These are phyloP conservation scores for Candida maltosa DNA, from an alignment of 805 yeast species.

Conservation along the genomic window DNA sequence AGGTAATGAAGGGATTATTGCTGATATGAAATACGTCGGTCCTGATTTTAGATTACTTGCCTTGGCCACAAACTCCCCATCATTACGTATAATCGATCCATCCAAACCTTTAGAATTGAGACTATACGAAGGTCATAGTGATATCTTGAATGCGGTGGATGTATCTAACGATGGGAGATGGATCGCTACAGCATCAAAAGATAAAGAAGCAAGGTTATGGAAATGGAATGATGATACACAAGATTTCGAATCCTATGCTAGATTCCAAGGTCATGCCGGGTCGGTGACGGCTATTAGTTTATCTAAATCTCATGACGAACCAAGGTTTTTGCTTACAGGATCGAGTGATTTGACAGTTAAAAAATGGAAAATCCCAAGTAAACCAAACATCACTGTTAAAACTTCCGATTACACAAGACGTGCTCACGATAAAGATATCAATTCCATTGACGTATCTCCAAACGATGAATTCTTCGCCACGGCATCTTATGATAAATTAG, in stretches of 20 bases:
- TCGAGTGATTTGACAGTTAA: slow-evolving; percentile 83
- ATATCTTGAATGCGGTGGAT: slow-evolving; percentile 78
- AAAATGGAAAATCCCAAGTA: slow-evolving; percentile 73
- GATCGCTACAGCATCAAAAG: slow-evolving; percentile 92
- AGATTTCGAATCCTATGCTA: slow-evolving; percentile 47
- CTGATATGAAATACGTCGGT: slow-evolving; percentile 80
- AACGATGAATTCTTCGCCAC: slow-evolving; percentile 86
- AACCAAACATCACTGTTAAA: slow-evolving; percentile 37
- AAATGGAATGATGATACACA: slow-evolving; percentile 44
- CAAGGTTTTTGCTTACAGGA: slow-evolving; percentile 76
- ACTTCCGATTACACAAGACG: slow-evolving; percentile 84
- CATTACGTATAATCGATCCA: slow-evolving; percentile 71
- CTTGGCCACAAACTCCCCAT: slow-evolving; percentile 91
- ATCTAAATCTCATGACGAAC: slow-evolving; percentile 54
- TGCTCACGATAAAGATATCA: slow-evolving; percentile 96
- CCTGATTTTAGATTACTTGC: slow-evolving; percentile 60
- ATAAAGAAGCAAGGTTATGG: slow-evolving; percentile 85
- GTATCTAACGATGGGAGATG: slow-evolving; percentile 77
- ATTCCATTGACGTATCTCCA: slow-evolving; percentile 85
- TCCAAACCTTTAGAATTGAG: slow-evolving; percentile 57
- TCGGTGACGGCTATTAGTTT: slow-evolving; percentile 80
- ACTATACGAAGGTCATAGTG: slow-evolving; percentile 78
- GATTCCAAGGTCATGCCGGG: slow-evolving; percentile 82
- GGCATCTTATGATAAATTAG: slow-evolving; percentile 90
- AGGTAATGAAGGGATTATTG: slow-evolving; percentile 94